Evolutionary conservation across 768 basidiomycete genomes (phyloP), one percentile per base, ranked within the genome.

Genomic region (Phlebiopsis flavidoalba): DNA sequence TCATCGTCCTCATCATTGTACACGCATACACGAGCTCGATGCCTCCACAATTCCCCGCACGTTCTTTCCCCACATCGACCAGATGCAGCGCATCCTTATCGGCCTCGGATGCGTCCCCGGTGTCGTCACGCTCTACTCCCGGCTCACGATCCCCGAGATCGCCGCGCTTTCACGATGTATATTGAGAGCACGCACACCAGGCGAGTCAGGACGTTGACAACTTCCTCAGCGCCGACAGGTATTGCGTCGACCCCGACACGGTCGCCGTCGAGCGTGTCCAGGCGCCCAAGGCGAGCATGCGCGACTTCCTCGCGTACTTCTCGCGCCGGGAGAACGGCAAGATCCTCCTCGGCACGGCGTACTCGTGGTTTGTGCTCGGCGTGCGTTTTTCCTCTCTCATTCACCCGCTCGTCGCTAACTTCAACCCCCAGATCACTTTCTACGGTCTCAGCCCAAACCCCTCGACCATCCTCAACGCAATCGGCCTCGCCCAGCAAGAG

Each of bases 361-460:
- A 88, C 71, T 90, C 88, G 5, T 96, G 94, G 93, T 95, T 96
- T n/a, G n/a, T 62, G 93, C 82, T 94, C 26, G 92, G 91, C 65
- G 87, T 87, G 35, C 58, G 87, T 77, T 6, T n/a, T 77, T 76
- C 19, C 14, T 64, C 17, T 31, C 10, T 12, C 40, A n/a, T n/a
- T n/a, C n/a, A n/a, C n/a, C 8, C 40, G 40, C 10, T 12, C 33
- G 4, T 31, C 26, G 12, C 17, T n/a, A 26, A 3, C n/a, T 35
- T 31, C 26, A n/a, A n/a, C 6, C 6, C 31, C 3, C 53, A 72
- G 71, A 70, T 79, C 53, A 77, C 79, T 12, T 81, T 80, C 71
- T 80, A 80, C 69, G 79, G 79, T 61, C 74, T 81, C 35, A 78
- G 80, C 57, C 70, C 80, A 35, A 81, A 81, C 72, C 75, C 75